phyloP scores from a whole-genome alignment of 1,284 basidiomycete species.

The Apiotrichum akiyoshidainum region DNA sequence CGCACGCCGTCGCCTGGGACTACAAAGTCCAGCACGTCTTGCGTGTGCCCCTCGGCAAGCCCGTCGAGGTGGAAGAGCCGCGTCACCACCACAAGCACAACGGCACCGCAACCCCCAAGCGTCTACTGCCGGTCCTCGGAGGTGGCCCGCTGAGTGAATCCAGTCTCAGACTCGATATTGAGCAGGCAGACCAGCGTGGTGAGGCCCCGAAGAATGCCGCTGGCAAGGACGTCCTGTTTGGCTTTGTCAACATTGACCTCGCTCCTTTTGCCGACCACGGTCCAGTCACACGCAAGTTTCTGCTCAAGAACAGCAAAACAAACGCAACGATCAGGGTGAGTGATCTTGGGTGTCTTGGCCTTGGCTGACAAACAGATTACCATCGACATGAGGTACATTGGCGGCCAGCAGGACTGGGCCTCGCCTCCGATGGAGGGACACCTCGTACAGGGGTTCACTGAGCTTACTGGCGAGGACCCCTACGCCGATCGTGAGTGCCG shows the following conservation, averaged over 20 bases:
- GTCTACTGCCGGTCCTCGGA: constrained; percentile 32
- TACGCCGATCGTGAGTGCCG: constrained; percentile 28
- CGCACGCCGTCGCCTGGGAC: constrained; percentile 44
- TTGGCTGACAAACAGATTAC: constrained; percentile 32
- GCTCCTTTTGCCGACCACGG: constrained; percentile 49
- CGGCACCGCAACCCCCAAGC: not conserved
- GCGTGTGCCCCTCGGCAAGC: constrained; percentile 39
- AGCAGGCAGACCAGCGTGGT: constrained; percentile 9
- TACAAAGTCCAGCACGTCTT: constrained; percentile 39
- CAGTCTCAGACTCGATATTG: constrained; percentile 35
- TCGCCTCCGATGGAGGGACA: constrained; percentile 47
- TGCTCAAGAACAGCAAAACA: constrained; percentile 45
- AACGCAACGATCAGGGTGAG: constrained; percentile 49
- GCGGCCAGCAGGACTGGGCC: constrained; percentile 40
- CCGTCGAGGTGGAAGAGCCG: constrained; percentile 7
- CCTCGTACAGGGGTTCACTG: constrained; percentile 31
- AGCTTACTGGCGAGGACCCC: constrained; percentile 24
- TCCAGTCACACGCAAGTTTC: constrained; percentile 39
- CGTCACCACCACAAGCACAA: not conserved
- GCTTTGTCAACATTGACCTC: constrained; percentile 47
- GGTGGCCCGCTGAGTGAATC: constrained; percentile 40
- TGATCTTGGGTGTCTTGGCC: not conserved
- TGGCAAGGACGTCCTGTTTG: constrained; percentile 26
- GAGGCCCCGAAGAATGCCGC: not conserved
- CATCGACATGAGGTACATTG: constrained; percentile 43